phyloP scores from a whole-genome alignment of 805 yeast species.

The Cyberlindnera nakhonratchasimensis region DNA sequence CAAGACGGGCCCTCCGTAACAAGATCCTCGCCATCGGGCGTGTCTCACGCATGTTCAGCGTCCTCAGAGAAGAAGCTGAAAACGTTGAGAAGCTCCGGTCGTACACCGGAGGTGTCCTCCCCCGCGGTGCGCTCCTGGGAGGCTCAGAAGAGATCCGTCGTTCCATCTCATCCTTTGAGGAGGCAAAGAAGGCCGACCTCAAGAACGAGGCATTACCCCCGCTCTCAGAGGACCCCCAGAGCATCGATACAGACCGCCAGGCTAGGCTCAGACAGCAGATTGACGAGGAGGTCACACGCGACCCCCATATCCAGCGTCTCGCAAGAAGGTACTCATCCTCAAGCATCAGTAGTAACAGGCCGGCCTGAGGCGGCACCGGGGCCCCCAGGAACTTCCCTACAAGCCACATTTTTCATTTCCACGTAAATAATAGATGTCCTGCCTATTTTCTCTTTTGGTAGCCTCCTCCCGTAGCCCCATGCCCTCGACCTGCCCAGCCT shows the following conservation, averaged over 20 bases:
- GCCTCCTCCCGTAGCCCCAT: too few relatives aligned
- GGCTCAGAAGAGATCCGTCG: conserved; percentile 77
- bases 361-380: too few relatives aligned
- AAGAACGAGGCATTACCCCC: conserved; percentile 91
- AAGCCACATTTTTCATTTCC: too few relatives aligned
- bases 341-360: too few relatives aligned
- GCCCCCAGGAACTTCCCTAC: too few relatives aligned
- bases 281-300: conserved; percentile 27
- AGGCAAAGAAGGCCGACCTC: conserved; percentile 76
- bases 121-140: conserved; percentile 79
- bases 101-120: conserved; percentile 71
- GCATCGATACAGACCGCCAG: conserved; percentile 43
- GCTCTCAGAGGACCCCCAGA: conserved; percentile 50
- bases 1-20: conserved; percentile 63
- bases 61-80: conserved; percentile 84
- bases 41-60: conserved; percentile 86
- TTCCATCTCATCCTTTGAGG: conserved; percentile 71
- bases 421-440: too few relatives aligned
- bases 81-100: conserved; percentile 75
- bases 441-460: too few relatives aligned
- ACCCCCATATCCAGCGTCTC: conserved; percentile 23
- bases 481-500: too few relatives aligned
- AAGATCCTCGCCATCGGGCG: conserved; percentile 96
- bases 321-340: conserved; percentile 26
- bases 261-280: conserved; percentile 37